Conservation (phyloP, 192 early-diverging fungal genomes). For the Entomortierella parvispora region DNA sequence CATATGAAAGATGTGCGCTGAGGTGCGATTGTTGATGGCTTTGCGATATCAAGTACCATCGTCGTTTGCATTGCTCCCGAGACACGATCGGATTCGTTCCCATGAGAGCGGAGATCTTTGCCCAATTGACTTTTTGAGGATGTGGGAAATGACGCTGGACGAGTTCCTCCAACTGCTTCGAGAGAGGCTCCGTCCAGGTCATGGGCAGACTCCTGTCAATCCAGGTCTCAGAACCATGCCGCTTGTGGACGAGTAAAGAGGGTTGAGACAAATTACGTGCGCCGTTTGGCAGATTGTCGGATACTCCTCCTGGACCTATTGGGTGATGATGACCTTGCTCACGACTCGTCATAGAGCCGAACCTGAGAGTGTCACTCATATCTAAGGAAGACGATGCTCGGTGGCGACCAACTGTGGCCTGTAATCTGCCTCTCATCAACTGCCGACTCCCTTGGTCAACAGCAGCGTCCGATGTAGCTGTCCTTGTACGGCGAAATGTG, state of each 20-base stretch:
- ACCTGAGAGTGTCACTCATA: too few relatives aligned
- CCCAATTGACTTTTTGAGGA: slow-evolving; percentile 32
- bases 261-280: neutral
- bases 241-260: neutral
- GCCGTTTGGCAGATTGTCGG: too few relatives aligned
- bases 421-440: too few relatives aligned
- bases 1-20: too few relatives aligned
- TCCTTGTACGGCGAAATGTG: neutral
- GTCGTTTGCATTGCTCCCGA: slow-evolving; percentile 37
- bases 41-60: slow-evolving; percentile 40
- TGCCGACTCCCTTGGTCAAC: too few relatives aligned
- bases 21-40: slow-evolving; percentile 7
- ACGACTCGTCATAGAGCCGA: too few relatives aligned
- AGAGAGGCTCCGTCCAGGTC: slow-evolving; percentile 41
- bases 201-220: slow-evolving; percentile 28
- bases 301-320: too few relatives aligned
- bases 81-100: slow-evolving; percentile 16
- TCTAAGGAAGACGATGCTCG: too few relatives aligned
- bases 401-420: too few relatives aligned
- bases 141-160: slow-evolving; percentile 18
- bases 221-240: neutral
- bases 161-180: slow-evolving; percentile 25
- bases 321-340: too few relatives aligned
- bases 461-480: neutral
- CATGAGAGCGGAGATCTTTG: slow-evolving; percentile 26